phyloP scores from a whole-genome alignment of 441 rosid species.

The Erysimum cheiri region DNA sequence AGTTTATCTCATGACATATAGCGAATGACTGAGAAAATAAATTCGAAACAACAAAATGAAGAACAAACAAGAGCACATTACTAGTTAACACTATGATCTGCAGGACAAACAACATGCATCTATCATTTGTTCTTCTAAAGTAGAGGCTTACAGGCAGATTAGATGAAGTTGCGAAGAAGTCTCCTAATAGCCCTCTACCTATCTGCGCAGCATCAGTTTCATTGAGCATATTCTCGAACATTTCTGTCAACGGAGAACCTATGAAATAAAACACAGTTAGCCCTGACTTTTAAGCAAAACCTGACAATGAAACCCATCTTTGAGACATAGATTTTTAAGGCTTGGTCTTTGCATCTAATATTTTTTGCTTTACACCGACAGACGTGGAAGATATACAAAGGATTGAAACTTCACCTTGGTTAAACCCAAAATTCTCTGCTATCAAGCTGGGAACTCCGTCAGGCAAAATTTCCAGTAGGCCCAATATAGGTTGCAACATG shows the following conservation, averaged over 20 bases:
- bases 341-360: conserved; percentile 3
- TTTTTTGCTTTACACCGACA: background rate
- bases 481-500: conserved; percentile 52
- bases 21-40: conserved; percentile 3
- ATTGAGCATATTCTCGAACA: conserved; percentile 46
- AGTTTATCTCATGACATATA: conserved; percentile 14
- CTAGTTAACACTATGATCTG: background rate
- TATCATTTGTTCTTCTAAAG: background rate
- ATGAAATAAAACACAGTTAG: conserved; percentile 26
- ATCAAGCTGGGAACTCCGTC: conserved; percentile 50
- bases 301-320: conserved; percentile 16
- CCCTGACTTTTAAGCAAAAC: conserved; percentile 5
- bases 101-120: conserved; percentile 6
- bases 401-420: conserved; percentile 55
- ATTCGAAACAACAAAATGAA: background rate
- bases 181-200: conserved; percentile 49
- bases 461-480: conserved; percentile 60
- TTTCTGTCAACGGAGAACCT: conserved; percentile 52
- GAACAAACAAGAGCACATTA: conserved; percentile 16
- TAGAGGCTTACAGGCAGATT: conserved; percentile 53
- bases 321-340: background rate
- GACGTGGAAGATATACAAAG: background rate
- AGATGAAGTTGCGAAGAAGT: conserved; percentile 47
- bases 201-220: conserved; percentile 47
- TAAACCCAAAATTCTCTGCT: conserved; percentile 54